These are phyloP conservation scores for Globisporangium canariense DNA, from an alignment of 352 stramenopile genomes.

Conservation along the genomic window DNA sequence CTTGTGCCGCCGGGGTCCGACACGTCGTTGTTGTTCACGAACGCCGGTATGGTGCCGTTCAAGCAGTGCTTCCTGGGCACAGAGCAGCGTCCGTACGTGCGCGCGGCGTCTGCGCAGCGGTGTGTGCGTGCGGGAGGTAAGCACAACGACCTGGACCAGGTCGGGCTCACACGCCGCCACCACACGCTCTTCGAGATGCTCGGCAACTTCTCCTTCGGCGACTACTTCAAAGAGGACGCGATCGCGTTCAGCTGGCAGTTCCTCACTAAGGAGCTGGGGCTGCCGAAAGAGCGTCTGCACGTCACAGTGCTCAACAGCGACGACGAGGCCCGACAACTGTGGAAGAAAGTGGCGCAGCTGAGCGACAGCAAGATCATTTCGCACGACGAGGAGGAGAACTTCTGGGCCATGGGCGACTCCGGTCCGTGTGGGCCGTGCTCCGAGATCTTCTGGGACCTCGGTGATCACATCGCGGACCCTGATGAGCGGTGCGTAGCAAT, in stretches of 20 bases:
- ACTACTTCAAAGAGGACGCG: conserved; percentile 97
- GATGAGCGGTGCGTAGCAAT: conserved; percentile 38
- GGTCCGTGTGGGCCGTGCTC: conserved; percentile 93
- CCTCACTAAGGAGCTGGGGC: conserved; percentile 86
- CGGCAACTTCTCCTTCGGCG: conserved; percentile 97
- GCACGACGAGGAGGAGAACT: conserved; percentile 92
- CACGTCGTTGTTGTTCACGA: conserved; percentile 94
- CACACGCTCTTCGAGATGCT: conserved; percentile 99
- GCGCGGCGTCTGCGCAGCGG: conserved; percentile 94
- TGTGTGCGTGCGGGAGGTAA: conserved; percentile 97
- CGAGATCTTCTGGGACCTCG: conserved; percentile 95
- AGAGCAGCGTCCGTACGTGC: conserved; percentile 77
- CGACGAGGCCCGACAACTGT: conserved; percentile 53
- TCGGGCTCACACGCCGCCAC: conserved; percentile 96
- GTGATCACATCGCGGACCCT: conserved; percentile 75
- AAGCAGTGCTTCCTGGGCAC: conserved; percentile 90
- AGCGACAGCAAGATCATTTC: conserved; percentile 45
- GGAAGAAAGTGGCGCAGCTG: conserved; percentile 51
- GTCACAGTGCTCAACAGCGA: conserved; percentile 70
- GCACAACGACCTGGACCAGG: conserved; percentile 98
- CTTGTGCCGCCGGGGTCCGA: conserved; percentile 86
- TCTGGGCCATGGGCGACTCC: conserved; percentile 96
- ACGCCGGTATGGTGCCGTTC: conserved; percentile 97
- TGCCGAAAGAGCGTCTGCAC: conserved; percentile 55
- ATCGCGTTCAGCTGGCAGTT: conserved; percentile 94